Evolutionary conservation across 179 eudicot species (phyloP).

Genomic region (Heliamphora pulchella): DNA sequence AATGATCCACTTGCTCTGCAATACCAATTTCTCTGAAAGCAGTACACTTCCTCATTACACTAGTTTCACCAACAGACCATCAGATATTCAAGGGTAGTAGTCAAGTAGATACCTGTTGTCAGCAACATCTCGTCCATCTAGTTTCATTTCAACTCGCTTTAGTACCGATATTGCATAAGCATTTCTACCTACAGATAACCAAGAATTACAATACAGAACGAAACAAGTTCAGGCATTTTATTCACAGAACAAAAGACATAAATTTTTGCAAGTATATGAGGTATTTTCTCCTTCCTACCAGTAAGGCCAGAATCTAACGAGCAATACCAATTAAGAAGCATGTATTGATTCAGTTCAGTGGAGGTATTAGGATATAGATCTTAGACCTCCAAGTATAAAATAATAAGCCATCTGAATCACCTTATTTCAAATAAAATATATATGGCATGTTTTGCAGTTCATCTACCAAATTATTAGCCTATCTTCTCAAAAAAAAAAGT

Average conservation of each 20-base stretch:
- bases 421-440: background rate
- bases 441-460: background rate
- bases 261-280: background rate
- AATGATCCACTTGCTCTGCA: slow-evolving; percentile 86
- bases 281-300: background rate
- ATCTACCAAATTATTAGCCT: background rate
- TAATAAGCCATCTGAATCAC: background rate
- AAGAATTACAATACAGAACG: background rate
- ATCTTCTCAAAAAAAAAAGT: background rate
- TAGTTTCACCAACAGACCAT: slow-evolving; percentile 3
- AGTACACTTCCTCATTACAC: background rate
- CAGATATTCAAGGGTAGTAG: slow-evolving; percentile 11
- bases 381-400: background rate
- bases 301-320: background rate
- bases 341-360: background rate
- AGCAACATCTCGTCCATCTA: slow-evolving; percentile 80
- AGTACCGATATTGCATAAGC: slow-evolving; percentile 83
- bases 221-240: background rate
- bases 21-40: slow-evolving; percentile 57
- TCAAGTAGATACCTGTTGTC: slow-evolving; percentile 62
- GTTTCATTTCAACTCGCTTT: slow-evolving; percentile 82
- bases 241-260: too few species aligned
- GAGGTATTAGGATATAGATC: background rate
- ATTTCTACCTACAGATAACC: slow-evolving; percentile 62
- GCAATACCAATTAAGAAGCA: slow-evolving; percentile 1